A percentile compares a stretch with the other conserved stretches of the same genome.
Evolutionary conservation across 1,284 basidiomycete species (phyloP).

Genomic region (Fomitopsis schrenkii): DNA sequence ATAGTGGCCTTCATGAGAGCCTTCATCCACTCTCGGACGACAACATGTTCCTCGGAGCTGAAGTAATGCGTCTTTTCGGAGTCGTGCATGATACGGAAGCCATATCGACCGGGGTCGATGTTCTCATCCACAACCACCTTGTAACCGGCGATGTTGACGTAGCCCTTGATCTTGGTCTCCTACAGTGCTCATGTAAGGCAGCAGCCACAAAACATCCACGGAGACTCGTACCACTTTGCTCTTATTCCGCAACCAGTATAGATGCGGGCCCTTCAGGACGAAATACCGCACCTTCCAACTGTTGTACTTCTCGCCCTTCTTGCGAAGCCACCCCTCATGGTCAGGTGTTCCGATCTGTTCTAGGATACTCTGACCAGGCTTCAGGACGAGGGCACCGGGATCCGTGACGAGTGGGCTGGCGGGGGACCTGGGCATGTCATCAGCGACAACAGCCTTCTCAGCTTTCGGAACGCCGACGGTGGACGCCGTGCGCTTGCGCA

Average conservation of each 20-base stretch:
- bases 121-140: conserved; percentile 93
- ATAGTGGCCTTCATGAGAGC: conserved; percentile 99
- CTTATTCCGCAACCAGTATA: conserved; percentile 81
- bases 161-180: conserved; percentile 95
- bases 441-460: conserved; percentile 3
- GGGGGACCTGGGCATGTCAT: conserved; percentile 6
- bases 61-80: conserved; percentile 88
- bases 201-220: not conserved
- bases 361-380: conserved; percentile 69
- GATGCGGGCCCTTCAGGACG: conserved; percentile 88
- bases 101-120: conserved; percentile 89
- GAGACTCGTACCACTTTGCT: conserved; percentile 55
- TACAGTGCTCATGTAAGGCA: conserved; percentile 25
- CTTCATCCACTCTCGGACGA: conserved; percentile 98
- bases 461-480: conserved; percentile 17
- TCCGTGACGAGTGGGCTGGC: conserved; percentile 8
- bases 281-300: conserved; percentile 93
- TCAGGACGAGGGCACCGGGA: conserved; percentile 36
- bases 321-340: conserved; percentile 91
- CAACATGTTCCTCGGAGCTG: conserved; percentile 81
- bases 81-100: conserved; percentile 93
- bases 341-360: conserved; percentile 89
- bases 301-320: conserved; percentile 92
- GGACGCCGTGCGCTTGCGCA: conserved; percentile 52
- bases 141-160: conserved; percentile 90